Conservation (phyloP, 179 eudicot genomes). For the Patellifolia procumbens region DNA sequence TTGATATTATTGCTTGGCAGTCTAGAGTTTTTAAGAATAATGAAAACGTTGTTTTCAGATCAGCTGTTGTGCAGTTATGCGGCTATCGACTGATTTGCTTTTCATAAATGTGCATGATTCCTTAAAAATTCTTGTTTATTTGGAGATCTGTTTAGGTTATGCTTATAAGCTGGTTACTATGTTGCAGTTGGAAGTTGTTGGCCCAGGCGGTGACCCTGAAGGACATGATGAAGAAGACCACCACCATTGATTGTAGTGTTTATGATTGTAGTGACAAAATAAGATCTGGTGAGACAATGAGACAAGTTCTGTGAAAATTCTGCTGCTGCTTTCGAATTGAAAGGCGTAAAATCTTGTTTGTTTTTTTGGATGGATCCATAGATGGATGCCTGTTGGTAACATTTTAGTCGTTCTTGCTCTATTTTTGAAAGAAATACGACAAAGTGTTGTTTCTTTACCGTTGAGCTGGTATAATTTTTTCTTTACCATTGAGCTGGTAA, state of each 20-base stretch:
- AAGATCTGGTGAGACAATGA: conserved; percentile 51
- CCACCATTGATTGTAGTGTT: conserved; percentile 52
- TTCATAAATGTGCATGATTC: background rate
- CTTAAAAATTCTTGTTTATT: background rate
- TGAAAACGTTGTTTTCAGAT: background rate
- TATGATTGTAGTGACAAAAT: conserved; percentile 43
- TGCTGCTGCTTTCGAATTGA: conserved; percentile 41
- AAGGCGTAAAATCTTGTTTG: conserved; percentile 41
- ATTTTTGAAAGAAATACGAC: conserved; percentile 30
- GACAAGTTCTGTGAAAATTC: conserved; percentile 38
- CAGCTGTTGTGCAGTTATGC: background rate
- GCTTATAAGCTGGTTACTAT: background rate
- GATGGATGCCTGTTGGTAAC: conserved; percentile 38
- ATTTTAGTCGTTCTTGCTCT: conserved; percentile 26
- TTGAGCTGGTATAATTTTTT: too few species aligned
- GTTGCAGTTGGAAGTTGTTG: conserved; percentile 88
- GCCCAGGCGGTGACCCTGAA: conserved; percentile 92
- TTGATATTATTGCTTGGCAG: background rate
- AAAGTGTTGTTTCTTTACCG: conserved; percentile 29
- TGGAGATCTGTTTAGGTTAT: background rate
- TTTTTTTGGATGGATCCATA: conserved; percentile 35
- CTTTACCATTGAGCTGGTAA: conserved; percentile 31
- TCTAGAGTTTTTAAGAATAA: background rate
- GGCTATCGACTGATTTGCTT: background rate
- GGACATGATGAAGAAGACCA: conserved; percentile 74